Evolutionary conservation across 2,329 filamentous ascomycete genomes (phyloP).

Genomic region (Rasamsonia emersonii): DNA sequence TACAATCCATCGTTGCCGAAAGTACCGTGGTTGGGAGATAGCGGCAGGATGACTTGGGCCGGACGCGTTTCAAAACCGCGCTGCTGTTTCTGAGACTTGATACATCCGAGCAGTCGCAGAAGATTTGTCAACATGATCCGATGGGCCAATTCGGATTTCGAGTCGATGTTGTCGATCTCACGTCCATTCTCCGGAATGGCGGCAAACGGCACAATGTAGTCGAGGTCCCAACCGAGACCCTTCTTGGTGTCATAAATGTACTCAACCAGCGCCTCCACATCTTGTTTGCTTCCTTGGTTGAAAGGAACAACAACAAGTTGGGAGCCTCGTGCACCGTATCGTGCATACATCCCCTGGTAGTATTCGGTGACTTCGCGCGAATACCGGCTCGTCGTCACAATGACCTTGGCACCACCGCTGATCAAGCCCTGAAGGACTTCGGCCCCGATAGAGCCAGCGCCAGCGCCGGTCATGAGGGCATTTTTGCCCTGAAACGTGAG

Average conservation of each 20-base stretch:
- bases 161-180: conserved; percentile 94
- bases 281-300: conserved; percentile 98
- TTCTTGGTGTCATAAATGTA: conserved; percentile 97
- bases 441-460: conserved; percentile 93
- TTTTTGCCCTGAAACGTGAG: conserved; percentile 93
- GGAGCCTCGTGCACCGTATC: conserved; percentile 85
- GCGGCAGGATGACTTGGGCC: conserved; percentile 87
- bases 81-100: conserved; percentile 84
- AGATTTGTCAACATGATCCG: conserved; percentile 99
- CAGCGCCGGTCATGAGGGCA: conserved; percentile 95
- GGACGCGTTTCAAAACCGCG: conserved; percentile 90
- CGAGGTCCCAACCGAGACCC: conserved; percentile 95
- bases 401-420: conserved; percentile 90
- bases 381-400: conserved; percentile 94
- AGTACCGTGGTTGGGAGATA: conserved; percentile 96
- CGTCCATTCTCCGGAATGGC: conserved; percentile 97
- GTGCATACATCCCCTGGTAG: conserved; percentile 97
- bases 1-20: conserved; percentile 98
- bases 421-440: conserved; percentile 94
- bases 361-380: conserved; percentile 97
- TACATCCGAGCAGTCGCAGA: conserved; percentile 75
- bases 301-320: conserved; percentile 97
- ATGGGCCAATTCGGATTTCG: conserved; percentile 94
- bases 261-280: conserved; percentile 84
- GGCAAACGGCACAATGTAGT: conserved; percentile 91